Evolutionary conservation across 2,329 filamentous ascomycete genomes (phyloP).

Genomic region (Penicillium palitans): DNA sequence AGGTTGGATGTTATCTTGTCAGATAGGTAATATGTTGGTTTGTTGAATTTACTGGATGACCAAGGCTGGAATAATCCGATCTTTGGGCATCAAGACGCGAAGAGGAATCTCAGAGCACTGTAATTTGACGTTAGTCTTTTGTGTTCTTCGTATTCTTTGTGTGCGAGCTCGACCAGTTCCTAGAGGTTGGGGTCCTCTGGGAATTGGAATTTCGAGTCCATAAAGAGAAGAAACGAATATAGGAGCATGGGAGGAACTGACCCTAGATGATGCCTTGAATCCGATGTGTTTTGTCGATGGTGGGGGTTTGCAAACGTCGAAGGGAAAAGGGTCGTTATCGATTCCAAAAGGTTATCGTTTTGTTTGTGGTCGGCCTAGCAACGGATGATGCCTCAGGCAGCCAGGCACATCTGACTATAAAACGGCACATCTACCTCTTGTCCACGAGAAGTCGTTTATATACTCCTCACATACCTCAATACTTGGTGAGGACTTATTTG

Average conservation of each 20-base stretch:
- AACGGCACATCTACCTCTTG: background rate
- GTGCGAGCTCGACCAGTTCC: background rate
- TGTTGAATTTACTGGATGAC: background rate
- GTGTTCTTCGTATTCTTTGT: background rate
- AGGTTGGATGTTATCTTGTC: slow-evolving; percentile 19
- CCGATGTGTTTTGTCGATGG: slow-evolving; percentile 1
- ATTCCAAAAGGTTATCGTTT: slow-evolving; percentile 13
- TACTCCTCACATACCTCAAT: background rate
- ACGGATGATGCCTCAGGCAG: slow-evolving; percentile 14
- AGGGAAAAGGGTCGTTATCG: slow-evolving; percentile 15
- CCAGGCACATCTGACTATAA: background rate
- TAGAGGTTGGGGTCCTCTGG: background rate
- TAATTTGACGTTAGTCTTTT: background rate
- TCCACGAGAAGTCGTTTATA: background rate
- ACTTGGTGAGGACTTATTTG: accelerated
- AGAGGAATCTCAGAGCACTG: background rate
- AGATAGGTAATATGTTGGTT: too few relatives aligned
- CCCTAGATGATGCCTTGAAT: background rate
- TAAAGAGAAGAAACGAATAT: accelerated
- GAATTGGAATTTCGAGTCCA: background rate
- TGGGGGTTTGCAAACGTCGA: slow-evolving; percentile 8
- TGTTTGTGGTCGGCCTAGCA: slow-evolving; percentile 18
- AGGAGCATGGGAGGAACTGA: background rate
- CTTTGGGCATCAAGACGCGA: background rate
- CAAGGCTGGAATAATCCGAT: background rate